Base-by-base conservation (phyloP, 768 basidiomycete genomes). In the Kwoniella dendrophila region DNA sequence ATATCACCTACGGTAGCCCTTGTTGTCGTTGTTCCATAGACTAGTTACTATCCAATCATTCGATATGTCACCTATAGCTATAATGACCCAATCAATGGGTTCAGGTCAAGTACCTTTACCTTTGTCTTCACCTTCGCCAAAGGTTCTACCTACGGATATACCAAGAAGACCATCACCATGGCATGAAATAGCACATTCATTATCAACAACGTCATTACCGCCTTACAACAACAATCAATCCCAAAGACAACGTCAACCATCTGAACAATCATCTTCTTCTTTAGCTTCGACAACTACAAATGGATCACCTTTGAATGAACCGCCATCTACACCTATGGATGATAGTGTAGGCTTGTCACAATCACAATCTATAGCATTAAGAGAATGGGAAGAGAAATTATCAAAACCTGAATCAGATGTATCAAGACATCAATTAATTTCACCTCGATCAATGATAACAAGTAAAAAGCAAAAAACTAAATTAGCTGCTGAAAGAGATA, bases 401-500 rank as follows among this genome's bases (percentile, higher is more conserved):
- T 56, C 68, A 2, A 52, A 63, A 10, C 61, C 70, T 10, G 48
- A 52, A 16, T 52, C 65, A 0, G 50, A 63, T 20, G 63, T 59
- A 3, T 52, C 47, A n/a, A 52, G 70, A 30, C 70, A 71, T 45
- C 68, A 69, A 20, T 56, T 74, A 3, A 51, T 67, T 3, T 63
- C 65, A 24, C 43, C 36, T 36, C 50, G n/a, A n/a, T n/a, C n/a
- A n/a, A n/a, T 29, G 10, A 34, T 34, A 8, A 36, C 24, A 18
- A 36, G 18, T 38, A 24, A 4, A 20, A 53, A n/a, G n/a, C n/a
- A n/a, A 33, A 51, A 22, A 29, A 68, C 68, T 1, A 75, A 75
- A 43, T 55, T 78, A 12, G 68, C 62, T 18, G 71, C 77, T 3
- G 77, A 78, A 41, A 56, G 73, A 43, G 77, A 78, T 56, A 73